These are phyloP conservation scores for Blastobotrys mokoenaii DNA, from an alignment of 805 yeast species.

Conservation along the genomic window DNA sequence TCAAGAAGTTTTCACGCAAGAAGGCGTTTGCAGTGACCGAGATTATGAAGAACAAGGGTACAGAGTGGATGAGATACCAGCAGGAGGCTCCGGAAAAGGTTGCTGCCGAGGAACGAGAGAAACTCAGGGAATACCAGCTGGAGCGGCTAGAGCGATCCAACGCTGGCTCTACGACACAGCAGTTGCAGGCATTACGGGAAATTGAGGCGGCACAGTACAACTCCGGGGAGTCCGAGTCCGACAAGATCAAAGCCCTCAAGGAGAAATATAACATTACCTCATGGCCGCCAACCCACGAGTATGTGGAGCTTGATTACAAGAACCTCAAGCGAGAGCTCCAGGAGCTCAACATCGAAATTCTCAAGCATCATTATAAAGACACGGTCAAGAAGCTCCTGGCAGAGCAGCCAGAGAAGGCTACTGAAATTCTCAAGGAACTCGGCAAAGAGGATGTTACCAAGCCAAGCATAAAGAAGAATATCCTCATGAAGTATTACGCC, in stretches of 20 bases:
- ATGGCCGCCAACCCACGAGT: slow-evolving; percentile 39
- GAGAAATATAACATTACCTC: slow-evolving; percentile 38
- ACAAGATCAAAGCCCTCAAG: slow-evolving; percentile 33
- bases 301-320: slow-evolving; percentile 36
- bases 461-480: slow-evolving; percentile 56
- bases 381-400: slow-evolving; percentile 24
- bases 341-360: slow-evolving; percentile 29
- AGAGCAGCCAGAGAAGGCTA: slow-evolving; percentile 30
- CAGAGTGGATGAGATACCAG: slow-evolving; percentile 77
- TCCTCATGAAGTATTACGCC: slow-evolving; percentile 53
- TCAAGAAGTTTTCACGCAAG: slow-evolving; percentile 73
- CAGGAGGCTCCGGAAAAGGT: slow-evolving; percentile 63
- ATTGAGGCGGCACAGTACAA: slow-evolving; percentile 10
- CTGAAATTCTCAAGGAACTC: slow-evolving; percentile 29
- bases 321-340: slow-evolving; percentile 31
- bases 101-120: slow-evolving; percentile 52
- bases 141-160: slow-evolving; percentile 31
- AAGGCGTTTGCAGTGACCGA: slow-evolving; percentile 90
- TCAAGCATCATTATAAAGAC: slow-evolving; percentile 15
- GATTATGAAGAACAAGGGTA: slow-evolving; percentile 81
- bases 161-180: slow-evolving; percentile 1
- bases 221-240: slow-evolving; percentile 9
- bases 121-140: slow-evolving; percentile 45
- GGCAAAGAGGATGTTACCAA: slow-evolving; percentile 31
- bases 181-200: slow-evolving; percentile 17